Evolutionary conservation across 306 rosid species (phyloP).

Genomic region (Sechiopsis laciniata): DNA sequence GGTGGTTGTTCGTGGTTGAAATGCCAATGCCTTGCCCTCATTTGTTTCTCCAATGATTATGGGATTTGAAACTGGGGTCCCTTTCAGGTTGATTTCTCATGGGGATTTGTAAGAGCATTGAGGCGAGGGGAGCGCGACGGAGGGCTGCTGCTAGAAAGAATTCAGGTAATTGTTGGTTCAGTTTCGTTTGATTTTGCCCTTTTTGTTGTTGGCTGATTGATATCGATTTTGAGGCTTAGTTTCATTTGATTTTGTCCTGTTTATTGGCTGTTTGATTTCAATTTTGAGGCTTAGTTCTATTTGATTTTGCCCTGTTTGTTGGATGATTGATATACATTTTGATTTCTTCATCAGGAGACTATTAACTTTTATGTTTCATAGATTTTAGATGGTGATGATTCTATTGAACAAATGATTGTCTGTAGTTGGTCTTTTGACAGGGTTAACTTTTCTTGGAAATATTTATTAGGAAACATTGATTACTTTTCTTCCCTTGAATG

Average conservation of each 20-base stretch:
- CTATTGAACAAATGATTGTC: background rate
- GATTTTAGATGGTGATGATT: background rate
- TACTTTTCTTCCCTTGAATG: background rate
- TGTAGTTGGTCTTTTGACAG: background rate
- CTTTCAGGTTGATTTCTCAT: slow-evolving; percentile 12
- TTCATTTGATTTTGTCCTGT: background rate
- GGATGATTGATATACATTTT: background rate
- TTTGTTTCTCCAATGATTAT: background rate
- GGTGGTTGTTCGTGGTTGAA: background rate
- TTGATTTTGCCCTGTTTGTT: too few species aligned
- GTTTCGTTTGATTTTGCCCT: background rate
- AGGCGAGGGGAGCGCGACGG: background rate
- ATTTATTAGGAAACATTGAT: too few species aligned
- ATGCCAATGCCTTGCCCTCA: background rate
- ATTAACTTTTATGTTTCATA: background rate
- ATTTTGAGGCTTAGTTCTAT: background rate
- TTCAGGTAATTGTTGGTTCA: background rate
- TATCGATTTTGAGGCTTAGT: background rate
- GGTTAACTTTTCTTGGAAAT: too few species aligned
- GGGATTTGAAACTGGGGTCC: background rate
- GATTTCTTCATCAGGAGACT: background rate
- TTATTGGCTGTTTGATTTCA: too few species aligned
- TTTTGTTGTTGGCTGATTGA: too few species aligned
- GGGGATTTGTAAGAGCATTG: slow-evolving; percentile 3
- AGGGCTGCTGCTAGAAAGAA: too few species aligned